Conservation (phyloP, 495 filamentous ascomycete species). For the Tuber melanosporum region DNA sequence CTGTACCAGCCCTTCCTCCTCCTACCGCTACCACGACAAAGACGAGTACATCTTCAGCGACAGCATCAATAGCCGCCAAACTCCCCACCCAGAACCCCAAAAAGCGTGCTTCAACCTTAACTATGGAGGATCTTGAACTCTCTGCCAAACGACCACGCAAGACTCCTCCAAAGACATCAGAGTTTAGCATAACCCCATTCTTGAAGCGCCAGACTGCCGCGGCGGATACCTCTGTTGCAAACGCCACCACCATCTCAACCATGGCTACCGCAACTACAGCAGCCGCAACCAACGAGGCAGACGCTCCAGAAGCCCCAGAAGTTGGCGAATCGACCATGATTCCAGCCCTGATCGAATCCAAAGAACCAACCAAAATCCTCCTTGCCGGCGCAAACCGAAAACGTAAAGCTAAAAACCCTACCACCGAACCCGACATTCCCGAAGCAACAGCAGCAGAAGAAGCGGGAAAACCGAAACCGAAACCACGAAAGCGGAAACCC, state of each 20-base stretch:
- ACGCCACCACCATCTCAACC: conserved; percentile 14
- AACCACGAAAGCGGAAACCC: conserved; percentile 34
- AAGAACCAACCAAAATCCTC: conserved; percentile 24
- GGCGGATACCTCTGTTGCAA: not conserved
- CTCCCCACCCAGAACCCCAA: conserved; percentile 8
- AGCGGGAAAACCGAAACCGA: conserved; percentile 39
- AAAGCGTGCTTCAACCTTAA: conserved; percentile 22
- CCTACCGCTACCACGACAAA: not conserved
- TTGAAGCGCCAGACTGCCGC: conserved; percentile 29
- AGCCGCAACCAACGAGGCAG: not conserved
- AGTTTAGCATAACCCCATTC: conserved; percentile 40
- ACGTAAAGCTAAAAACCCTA: conserved; percentile 14
- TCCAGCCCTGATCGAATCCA: conserved; percentile 22
- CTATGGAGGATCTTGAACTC: conserved; percentile 34
- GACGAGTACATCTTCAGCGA: not conserved
- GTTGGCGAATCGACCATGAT: conserved; percentile 19
- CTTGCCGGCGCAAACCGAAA: conserved; percentile 36
- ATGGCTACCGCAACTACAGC: conserved; percentile 11
- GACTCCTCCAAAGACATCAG: conserved; percentile 22
- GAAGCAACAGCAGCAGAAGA: conserved; percentile 23
- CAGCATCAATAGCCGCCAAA: conserved; percentile 5
- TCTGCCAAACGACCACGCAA: conserved; percentile 28
- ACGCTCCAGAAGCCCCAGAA: conserved; percentile 4
- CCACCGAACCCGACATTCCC: not conserved
- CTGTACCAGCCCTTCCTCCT: not conserved